Percentiles rank a stretch among this genome's conserved stretches.
Conservation (phyloP, 176 grass and related monocot genomes). For the Dactylis glomerata region DNA sequence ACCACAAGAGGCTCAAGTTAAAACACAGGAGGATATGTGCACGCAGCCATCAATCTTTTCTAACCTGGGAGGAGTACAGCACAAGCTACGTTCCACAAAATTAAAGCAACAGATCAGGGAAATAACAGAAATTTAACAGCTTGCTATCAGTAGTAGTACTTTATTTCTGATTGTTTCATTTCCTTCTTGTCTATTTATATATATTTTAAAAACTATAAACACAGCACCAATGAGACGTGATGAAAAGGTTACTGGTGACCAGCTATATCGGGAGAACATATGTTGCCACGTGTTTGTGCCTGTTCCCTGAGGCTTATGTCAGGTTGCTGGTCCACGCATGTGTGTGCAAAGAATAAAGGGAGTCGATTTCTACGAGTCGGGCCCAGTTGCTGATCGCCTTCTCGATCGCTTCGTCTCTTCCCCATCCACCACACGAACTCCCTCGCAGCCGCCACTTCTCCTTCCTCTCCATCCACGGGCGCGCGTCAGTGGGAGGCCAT, state of each 20-base stretch:
- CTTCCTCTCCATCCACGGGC: no score
- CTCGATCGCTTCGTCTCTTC: no score
- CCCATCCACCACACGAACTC: no score
- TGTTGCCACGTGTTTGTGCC: neutral
- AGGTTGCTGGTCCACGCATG: neutral
- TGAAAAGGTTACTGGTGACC: neutral
- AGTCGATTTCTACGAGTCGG: neutral
- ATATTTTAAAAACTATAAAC: neutral
- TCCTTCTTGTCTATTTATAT: neutral
- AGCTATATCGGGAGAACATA: neutral
- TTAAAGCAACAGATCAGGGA: neutral
- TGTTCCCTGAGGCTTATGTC: neutral
- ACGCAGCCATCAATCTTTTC: neutral
- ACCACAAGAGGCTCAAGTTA: neutral
- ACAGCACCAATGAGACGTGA: neutral
- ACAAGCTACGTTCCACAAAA: neutral
- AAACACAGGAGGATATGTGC: neutral
- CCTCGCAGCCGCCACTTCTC: no score
- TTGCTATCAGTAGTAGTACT: neutral
- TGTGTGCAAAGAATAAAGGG: neutral
- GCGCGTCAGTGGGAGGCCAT: no score
- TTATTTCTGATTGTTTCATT: neutral
- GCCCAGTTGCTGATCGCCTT: no score
- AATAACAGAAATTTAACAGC: neutral
- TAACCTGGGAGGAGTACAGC: neutral